These are phyloP conservation scores for Rhynchosporium agropyri DNA, from an alignment of 2,329 filamentous ascomycete species.

Conservation along the genomic window DNA sequence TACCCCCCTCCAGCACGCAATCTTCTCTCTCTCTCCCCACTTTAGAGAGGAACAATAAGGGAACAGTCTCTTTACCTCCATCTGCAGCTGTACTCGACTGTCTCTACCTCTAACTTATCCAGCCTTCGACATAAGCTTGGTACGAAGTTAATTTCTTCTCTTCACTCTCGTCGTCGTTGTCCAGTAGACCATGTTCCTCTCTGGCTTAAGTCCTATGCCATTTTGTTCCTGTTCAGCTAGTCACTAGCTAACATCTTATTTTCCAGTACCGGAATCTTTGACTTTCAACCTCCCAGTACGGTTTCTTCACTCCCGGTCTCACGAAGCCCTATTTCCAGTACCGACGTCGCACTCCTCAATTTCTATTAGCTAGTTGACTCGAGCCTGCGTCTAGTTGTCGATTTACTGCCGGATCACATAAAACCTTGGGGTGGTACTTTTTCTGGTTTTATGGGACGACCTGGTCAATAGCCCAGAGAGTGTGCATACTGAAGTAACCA, in stretches of 20 bases:
- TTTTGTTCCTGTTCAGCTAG: neutral
- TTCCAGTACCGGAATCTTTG: constrained; percentile 3
- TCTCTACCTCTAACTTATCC: constrained; percentile 1
- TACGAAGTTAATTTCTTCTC: neutral
- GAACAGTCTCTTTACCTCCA: neutral
- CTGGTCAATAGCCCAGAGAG: neutral
- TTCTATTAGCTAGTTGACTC: neutral
- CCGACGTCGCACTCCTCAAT: neutral
- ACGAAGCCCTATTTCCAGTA: neutral
- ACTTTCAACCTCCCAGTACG: neutral
- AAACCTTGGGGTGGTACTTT: neutral
- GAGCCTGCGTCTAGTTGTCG: constrained; percentile 12
- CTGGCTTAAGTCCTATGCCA: neutral
- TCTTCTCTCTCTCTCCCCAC: neutral
- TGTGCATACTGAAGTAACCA: neutral
- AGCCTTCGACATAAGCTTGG: neutral
- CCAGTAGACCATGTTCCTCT: neutral
- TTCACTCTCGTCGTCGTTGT: neutral
- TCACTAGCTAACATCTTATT: constrained; percentile 12
- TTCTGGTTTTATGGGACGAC: neutral
- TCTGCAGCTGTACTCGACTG: neutral
- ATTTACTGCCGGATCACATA: constrained; percentile 13
- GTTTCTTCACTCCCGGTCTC: neutral
- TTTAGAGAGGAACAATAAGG: neutral
- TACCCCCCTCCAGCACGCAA: neutral